Percentiles rank a stretch among this genome's conserved stretches.
Conservation (phyloP, 2,329 filamentous ascomycete species). For the Ceratocystis eucalypticola region DNA sequence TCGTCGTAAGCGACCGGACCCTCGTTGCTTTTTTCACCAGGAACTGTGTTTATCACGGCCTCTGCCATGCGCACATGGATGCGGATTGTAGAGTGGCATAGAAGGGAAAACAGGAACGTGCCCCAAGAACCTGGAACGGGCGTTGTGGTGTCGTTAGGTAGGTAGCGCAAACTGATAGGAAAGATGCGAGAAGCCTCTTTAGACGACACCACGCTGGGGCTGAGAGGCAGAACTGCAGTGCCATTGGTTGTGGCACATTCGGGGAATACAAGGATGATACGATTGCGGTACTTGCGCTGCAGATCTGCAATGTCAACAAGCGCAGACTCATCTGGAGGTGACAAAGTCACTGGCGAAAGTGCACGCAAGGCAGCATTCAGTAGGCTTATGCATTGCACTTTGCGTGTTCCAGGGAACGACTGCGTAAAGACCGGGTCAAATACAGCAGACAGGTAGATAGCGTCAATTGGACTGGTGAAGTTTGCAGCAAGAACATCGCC, state of each 20-base stretch:
- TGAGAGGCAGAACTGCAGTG: slow-evolving; percentile 72
- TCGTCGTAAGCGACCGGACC: slow-evolving; percentile 40
- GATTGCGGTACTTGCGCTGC: slow-evolving; percentile 52
- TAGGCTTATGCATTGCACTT: slow-evolving; percentile 65
- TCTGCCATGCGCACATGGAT: slow-evolving; percentile 86
- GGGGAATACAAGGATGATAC: slow-evolving; percentile 76
- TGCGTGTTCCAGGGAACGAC: slow-evolving; percentile 60
- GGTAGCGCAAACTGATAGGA: slow-evolving; percentile 80
- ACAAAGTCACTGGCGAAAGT: slow-evolving; percentile 44
- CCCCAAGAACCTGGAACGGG: slow-evolving; percentile 64
- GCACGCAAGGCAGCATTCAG: slow-evolving; percentile 61
- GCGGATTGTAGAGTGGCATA: slow-evolving; percentile 72
- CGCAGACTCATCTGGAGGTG: slow-evolving; percentile 33
- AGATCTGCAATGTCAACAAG: slow-evolving; percentile 52
- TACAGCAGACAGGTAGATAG: slow-evolving; percentile 84
- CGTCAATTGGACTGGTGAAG: slow-evolving; percentile 85
- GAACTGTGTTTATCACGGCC: slow-evolving; percentile 43
- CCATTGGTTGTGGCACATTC: slow-evolving; percentile 94
- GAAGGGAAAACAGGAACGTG: slow-evolving; percentile 70
- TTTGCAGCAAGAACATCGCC: slow-evolving; percentile 77
- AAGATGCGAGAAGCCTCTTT: slow-evolving; percentile 63
- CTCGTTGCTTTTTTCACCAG: slow-evolving; percentile 26
- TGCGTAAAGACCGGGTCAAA: slow-evolving; percentile 92
- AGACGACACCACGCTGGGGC: slow-evolving; percentile 58
- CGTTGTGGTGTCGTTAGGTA: slow-evolving; percentile 78